These are phyloP conservation scores for Ambrosia artemisiifolia DNA, from an alignment of 129 eudicot species.

Conservation along the genomic window DNA sequence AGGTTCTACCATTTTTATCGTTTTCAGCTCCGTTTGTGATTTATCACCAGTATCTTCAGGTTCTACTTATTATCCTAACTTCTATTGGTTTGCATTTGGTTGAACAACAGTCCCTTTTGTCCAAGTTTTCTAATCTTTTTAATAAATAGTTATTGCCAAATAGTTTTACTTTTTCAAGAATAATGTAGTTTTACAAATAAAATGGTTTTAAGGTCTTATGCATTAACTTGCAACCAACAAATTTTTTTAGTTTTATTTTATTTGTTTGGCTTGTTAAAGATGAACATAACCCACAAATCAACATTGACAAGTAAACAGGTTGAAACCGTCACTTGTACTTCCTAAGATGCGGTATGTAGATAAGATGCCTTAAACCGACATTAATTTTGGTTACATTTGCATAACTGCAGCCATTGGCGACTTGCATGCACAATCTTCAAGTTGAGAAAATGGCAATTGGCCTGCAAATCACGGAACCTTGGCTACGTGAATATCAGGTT, in stretches of 20 bases:
- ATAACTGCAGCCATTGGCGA: constrained; percentile 77
- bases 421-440: constrained; percentile 95
- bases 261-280: not conserved
- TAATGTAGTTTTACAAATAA: not conserved
- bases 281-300: not conserved
- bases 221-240: not conserved
- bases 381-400: constrained; percentile 3
- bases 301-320: not conserved
- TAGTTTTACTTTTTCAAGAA: not conserved
- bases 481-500: constrained; percentile 99
- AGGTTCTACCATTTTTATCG: constrained; percentile 71
- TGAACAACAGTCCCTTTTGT: not conserved
- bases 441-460: constrained; percentile 78
- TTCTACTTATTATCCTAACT: constrained; percentile 16
- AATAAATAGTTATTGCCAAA: not conserved
- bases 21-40: constrained; percentile 91
- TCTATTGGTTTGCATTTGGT: not conserved
- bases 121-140: not conserved
- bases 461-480: constrained; percentile 88
- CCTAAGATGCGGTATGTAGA: not conserved
- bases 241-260: not conserved
- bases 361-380: not conserved
- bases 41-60: constrained; percentile 93
- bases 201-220: not conserved
- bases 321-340: not conserved